Evolutionary conservation across 2,329 filamentous ascomycete species (phyloP), one percentile per base, ranked within the genome.

Genomic region (Cladosporium sp.): DNA sequence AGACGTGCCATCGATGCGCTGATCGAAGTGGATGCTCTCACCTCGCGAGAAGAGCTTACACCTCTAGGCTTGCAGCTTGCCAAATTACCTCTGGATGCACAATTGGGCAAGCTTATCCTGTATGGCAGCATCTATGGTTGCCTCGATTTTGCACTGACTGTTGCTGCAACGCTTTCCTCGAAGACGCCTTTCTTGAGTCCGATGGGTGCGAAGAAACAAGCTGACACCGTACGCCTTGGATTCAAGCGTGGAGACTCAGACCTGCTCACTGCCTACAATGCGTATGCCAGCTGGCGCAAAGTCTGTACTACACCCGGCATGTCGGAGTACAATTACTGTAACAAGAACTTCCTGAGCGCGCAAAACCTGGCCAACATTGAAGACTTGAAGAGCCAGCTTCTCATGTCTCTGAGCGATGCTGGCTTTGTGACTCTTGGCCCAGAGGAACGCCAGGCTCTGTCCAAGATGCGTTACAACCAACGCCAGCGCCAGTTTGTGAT

Each of bases 121-220:
- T 82, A 96, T 37, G 91, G 92, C 0, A 86, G 87, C 4, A 85
- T 95, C 39, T 97, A 97, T 77, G 88, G 88, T 68, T 97, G 93
- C 68, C 81, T 97, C 3, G 94, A 99, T 74, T 92, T 93, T 72
- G 86, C 90, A 15, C 84, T 97, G 55, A 97, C 92, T 2, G 89
- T 95, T 58, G 94, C 95, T 6, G 93, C 94, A 7, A 93, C 96
- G 25, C 76, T 99, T 1, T 96, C 92, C 1, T 95, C 92, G 28
- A 99, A 97, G 71, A 96, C 92, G 0, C 94, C 93, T 0, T 97
- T 97, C 72, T 82, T 93, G 0, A 88, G 89, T 2, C 89, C 92
- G 0, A 91, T 96, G 72, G 90, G 91, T 2, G 88, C 92, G 49
- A 87, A 89, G 54, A 82, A 86, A 40, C 90, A 96, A 69, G 91